phyloP scores from a whole-genome alignment of 1,139 yeast species.

The Magnusiomyces ingens region DNA sequence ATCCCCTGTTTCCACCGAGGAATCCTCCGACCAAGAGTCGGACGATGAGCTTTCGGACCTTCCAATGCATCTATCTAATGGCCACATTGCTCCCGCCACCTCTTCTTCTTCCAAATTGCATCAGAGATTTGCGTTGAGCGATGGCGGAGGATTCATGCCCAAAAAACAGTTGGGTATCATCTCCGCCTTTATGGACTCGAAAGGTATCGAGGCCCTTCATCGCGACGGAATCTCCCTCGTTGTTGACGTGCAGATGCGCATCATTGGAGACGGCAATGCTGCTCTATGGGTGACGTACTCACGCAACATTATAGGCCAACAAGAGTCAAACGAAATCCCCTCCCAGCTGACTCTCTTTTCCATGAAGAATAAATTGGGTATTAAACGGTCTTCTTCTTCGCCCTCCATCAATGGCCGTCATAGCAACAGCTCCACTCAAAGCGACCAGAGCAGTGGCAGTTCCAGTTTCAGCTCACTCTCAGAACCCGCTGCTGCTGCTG shows the following conservation, averaged over 20 bases:
- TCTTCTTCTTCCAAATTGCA: no score
- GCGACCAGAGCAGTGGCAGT: neutral
- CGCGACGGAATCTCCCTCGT: constrained; percentile 58
- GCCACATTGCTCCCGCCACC: no score
- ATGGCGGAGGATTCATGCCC: neutral
- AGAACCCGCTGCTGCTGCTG: neutral
- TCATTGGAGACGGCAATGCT: constrained; percentile 50
- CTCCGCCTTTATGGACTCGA: constrained; percentile 21
- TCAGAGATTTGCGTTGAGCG: neutral
- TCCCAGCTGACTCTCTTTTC: constrained; percentile 48
- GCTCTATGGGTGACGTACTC: constrained; percentile 89
- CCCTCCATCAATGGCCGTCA: constrained; percentile 8
- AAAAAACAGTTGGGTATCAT: constrained; percentile 14
- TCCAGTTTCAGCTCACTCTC: constrained; percentile 1
- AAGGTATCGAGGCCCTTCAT: constrained; percentile 61
- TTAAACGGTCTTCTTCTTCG: neutral
- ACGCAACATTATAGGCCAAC: constrained; percentile 27
- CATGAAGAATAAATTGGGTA: constrained; percentile 30
- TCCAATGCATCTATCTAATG: no score
- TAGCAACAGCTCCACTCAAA: constrained; percentile 10
- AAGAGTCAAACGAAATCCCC: constrained; percentile 38
- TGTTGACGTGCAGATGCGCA: constrained; percentile 77
- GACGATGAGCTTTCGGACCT: no score
- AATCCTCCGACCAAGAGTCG: neutral
- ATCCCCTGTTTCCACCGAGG: neutral